These are phyloP conservation scores for Boletus semigastroideus DNA, from an alignment of 1,284 basidiomycete species.

Conservation along the genomic window DNA sequence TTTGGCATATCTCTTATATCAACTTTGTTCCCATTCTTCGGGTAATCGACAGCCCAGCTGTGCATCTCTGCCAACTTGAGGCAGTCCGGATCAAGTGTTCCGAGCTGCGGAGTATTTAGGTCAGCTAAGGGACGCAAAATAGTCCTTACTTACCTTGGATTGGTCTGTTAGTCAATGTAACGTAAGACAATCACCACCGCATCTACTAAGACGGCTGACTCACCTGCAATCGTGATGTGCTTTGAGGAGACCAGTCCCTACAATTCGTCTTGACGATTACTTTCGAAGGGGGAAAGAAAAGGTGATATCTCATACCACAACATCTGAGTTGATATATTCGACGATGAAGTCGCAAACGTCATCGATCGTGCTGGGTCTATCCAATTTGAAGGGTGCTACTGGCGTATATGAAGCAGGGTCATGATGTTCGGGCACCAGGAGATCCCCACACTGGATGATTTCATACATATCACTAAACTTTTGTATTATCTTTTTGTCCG, in stretches of 20 bases:
- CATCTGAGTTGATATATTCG: conserved; percentile 80
- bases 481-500: conserved; percentile 4
- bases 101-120: conserved; percentile 42
- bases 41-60: conserved; percentile 70
- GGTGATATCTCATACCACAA: conserved; percentile 46
- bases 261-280: conserved; percentile 3
- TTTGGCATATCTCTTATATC: conserved; percentile 49
- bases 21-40: conserved; percentile 68
- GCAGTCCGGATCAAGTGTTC: conserved; percentile 66
- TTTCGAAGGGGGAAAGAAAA: background rate
- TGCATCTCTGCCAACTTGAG: conserved; percentile 64
- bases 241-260: conserved; percentile 69
- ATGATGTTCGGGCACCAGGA: conserved; percentile 51
- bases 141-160: conserved; percentile 56
- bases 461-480: conserved; percentile 52
- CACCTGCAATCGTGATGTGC: conserved; percentile 71
- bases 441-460: conserved; percentile 48
- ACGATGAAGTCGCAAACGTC: conserved; percentile 83
- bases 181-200: background rate
- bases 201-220: conserved; percentile 1
- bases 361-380: conserved; percentile 59
- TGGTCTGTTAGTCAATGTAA: conserved; percentile 48
- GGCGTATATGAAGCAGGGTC: conserved; percentile 55
- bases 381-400: conserved; percentile 42
- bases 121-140: conserved; percentile 1